These are phyloP conservation scores for Podospora comata DNA, from an alignment of 495 filamentous ascomycete species.

Conservation along the genomic window DNA sequence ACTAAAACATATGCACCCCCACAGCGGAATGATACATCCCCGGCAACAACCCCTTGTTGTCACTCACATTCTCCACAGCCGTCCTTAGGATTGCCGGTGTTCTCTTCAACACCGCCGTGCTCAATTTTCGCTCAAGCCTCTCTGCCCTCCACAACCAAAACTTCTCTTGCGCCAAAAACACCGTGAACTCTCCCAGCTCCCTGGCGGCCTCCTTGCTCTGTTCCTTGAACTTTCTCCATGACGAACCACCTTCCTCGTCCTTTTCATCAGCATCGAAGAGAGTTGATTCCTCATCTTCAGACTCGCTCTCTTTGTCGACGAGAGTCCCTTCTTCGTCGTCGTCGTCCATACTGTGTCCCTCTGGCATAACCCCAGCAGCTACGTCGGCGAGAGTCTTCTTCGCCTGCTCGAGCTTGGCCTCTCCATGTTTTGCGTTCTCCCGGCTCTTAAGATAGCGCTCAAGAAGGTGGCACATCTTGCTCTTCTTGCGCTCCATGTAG, in stretches of 20 bases:
- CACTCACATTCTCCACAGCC: conserved; percentile 37
- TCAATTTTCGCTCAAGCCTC: conserved; percentile 33
- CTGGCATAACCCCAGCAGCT: conserved; percentile 1
- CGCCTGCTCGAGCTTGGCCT: conserved; percentile 11
- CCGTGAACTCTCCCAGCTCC: conserved; percentile 23
- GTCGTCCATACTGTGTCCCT: conserved; percentile 13
- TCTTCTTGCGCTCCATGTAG: conserved; percentile 43
- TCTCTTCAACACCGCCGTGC: conserved; percentile 35
- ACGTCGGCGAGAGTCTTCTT: not conserved
- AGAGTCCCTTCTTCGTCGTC: conserved; percentile 9
- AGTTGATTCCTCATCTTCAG: conserved; percentile 23
- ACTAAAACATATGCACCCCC: conserved; percentile 33
- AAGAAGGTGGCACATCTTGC: conserved; percentile 37
- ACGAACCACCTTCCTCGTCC: not conserved
- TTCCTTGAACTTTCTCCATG: not conserved
- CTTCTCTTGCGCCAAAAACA: conserved; percentile 29
- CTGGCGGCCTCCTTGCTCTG: conserved; percentile 25
- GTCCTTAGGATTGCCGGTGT: conserved; percentile 34
- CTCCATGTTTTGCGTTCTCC: conserved; percentile 12
- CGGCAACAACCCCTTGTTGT: conserved; percentile 40
- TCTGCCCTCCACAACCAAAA: conserved; percentile 34
- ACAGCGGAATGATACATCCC: conserved; percentile 36
- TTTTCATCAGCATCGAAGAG: not conserved
- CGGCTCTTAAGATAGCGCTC: conserved; percentile 23
- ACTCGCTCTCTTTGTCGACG: conserved; percentile 23